A percentile compares a stretch with the other conserved stretches of the same genome.
Conservation (phyloP, 192 early-diverging fungal species). For the Borealophlyctis nickersoniae region DNA sequence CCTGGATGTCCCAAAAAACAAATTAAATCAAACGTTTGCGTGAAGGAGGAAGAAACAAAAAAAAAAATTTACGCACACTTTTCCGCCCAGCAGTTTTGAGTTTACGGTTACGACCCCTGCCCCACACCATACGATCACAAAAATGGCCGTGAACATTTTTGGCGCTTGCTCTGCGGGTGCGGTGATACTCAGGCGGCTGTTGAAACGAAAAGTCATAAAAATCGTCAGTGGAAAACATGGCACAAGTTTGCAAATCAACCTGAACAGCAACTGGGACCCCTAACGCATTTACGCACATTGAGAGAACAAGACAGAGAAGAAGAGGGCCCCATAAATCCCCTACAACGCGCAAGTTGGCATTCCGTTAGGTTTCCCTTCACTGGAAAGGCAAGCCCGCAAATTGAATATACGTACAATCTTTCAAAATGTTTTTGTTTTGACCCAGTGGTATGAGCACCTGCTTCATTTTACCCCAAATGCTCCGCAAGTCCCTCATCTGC, state of each 20-base stretch:
- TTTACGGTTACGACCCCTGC: constrained; percentile 92
- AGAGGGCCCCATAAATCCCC: constrained; percentile 98
- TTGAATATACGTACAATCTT: constrained; percentile 57
- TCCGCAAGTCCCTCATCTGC: constrained; percentile 71
- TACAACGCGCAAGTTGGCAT: constrained; percentile 44
- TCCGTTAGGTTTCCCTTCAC: constrained; percentile 36
- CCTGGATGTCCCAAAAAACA: constrained; percentile 39
- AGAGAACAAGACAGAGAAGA: constrained; percentile 85
- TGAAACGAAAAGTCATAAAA: constrained; percentile 1
- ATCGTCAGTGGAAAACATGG: neutral
- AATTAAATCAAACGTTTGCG: constrained; percentile 4
- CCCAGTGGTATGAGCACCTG: constrained; percentile 68
- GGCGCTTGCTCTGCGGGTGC: constrained; percentile 79
- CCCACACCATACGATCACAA: constrained; percentile 95
- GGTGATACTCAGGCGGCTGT: constrained; percentile 72
- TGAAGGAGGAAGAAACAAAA: neutral
- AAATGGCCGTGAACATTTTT: constrained; percentile 84
- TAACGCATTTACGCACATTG: constrained; percentile 57
- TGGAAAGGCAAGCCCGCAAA: neutral
- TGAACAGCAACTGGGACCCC: neutral
- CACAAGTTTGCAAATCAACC: neutral
- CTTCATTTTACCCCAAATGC: constrained; percentile 68
- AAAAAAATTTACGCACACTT: constrained; percentile 70
- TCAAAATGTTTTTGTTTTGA: constrained; percentile 60
- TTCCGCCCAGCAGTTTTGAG: constrained; percentile 90